These are phyloP conservation scores for Collybiopsis luxurians DNA, from an alignment of 768 basidiomycete genomes.

Conservation along the genomic window DNA sequence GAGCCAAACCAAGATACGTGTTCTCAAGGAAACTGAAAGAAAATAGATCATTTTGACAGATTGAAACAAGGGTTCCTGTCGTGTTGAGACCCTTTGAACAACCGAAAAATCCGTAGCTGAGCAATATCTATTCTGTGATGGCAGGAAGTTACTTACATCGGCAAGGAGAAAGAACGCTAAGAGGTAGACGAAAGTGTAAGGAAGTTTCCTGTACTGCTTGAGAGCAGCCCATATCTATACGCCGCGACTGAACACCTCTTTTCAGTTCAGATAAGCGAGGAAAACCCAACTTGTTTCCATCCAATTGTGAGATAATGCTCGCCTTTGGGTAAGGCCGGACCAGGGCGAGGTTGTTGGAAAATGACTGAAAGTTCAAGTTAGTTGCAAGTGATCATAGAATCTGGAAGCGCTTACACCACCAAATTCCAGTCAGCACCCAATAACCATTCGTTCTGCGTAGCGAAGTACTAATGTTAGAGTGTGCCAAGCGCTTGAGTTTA, in stretches of 20 bases:
- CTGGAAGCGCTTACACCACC: conserved; percentile 74
- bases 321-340: conserved; percentile 73
- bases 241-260: background rate
- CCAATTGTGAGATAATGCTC: conserved; percentile 79
- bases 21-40: conserved; percentile 78
- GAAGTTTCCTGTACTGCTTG: conserved; percentile 74
- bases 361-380: conserved; percentile 47
- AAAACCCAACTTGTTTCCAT: conserved; percentile 69
- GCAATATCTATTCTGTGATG: background rate
- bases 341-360: conserved; percentile 82
- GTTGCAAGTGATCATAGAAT: background rate
- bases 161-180: conserved; percentile 76
- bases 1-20: conserved; percentile 74
- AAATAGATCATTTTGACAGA: conserved; percentile 82
- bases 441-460: conserved; percentile 59
- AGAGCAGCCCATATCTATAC: conserved; percentile 70
- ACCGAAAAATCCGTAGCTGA: background rate
- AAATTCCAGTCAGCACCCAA: conserved; percentile 78
- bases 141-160: conserved; percentile 45
- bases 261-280: background rate
- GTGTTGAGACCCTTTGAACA: conserved; percentile 69
- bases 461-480: background rate
- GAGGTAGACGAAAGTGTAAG: conserved; percentile 81
- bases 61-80: conserved; percentile 68
- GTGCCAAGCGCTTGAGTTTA: background rate